Evolutionary conservation across 23 red algal genomes (phyloP).

Genomic region (Gracilaria domingensis): DNA sequence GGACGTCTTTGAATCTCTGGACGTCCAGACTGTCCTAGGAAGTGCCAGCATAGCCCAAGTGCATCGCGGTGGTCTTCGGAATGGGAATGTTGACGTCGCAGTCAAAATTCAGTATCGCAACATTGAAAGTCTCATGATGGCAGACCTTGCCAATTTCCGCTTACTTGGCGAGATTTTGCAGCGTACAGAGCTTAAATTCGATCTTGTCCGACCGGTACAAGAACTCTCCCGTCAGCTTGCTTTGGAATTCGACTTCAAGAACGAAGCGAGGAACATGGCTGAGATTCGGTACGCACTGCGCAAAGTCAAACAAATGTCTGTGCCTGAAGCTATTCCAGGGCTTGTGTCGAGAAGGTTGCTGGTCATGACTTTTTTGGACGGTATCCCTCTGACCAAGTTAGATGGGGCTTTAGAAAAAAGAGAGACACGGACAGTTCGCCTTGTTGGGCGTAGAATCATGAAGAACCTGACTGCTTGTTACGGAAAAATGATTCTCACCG

Average conservation of each 20-base stretch:
- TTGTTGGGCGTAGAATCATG: conserved; percentile 60
- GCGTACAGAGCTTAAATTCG: conserved; percentile 82
- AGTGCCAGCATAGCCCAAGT: conserved; percentile 66
- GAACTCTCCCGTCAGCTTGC: conserved; percentile 74
- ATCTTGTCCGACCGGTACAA: conserved; percentile 70
- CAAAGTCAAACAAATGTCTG: conserved; percentile 4
- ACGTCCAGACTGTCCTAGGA: conserved; percentile 41
- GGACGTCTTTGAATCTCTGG: conserved; percentile 44
- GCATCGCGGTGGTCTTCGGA: conserved; percentile 37
- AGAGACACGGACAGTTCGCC: conserved; percentile 9
- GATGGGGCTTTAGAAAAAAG: conserved; percentile 35
- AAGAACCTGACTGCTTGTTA: conserved; percentile 72
- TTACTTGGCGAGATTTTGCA: conserved; percentile 73
- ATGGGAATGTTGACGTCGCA: conserved; percentile 49
- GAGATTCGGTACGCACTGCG: conserved; percentile 50
- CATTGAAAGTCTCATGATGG: conserved; percentile 72
- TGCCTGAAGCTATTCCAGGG: conserved; percentile 60
- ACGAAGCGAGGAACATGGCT: conserved; percentile 67
- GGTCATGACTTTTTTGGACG: conserved; percentile 85
- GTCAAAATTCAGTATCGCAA: conserved; percentile 85
- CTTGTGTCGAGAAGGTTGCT: conserved; percentile 65
- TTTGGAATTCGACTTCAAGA: conserved; percentile 84
- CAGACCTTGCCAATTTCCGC: conserved; percentile 80
- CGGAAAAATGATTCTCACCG: conserved; percentile 87
- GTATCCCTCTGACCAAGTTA: conserved; percentile 71